Evolutionary conservation across 139 green algal genomes (phyloP).

Genomic region (Microglena sp.): DNA sequence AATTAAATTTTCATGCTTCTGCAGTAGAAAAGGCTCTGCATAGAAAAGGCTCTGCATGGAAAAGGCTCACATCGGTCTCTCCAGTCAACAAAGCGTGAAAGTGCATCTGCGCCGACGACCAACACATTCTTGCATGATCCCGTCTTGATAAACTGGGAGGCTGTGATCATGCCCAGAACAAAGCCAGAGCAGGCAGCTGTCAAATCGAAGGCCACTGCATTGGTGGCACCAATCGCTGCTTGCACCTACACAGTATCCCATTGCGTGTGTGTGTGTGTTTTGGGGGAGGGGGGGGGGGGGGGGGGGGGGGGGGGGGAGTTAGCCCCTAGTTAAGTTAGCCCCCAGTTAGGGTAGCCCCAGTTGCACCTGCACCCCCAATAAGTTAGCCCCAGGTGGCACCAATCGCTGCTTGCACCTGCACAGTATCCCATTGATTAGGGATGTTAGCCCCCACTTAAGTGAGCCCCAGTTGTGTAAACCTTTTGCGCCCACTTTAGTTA

Average conservation of each 20-base stretch:
- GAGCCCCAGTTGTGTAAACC: no score
- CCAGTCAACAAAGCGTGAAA: slow-evolving; percentile 93
- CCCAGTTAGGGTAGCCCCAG: no score
- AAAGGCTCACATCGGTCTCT: slow-evolving; percentile 61
- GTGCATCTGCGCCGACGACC: slow-evolving; percentile 87
- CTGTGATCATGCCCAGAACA: slow-evolving; percentile 87
- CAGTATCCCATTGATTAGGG: not conserved
- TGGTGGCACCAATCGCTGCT: slow-evolving; percentile 68
- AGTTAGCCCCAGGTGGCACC: no score
- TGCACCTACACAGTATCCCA: slow-evolving; percentile 50
- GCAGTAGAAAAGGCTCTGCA: no score
- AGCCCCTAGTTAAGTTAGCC: no score
- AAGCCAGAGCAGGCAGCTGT: slow-evolving; percentile 97
- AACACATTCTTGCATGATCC: slow-evolving; percentile 69
- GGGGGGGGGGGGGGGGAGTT: no score
- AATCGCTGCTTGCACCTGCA: slow-evolving; percentile 68
- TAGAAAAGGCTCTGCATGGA: no score
- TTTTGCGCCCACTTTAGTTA: no score
- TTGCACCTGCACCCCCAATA: not conserved
- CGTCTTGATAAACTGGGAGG: slow-evolving; percentile 67
- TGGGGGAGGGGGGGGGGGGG: no score
- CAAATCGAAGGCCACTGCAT: slow-evolving; percentile 87
- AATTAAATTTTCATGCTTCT: no score
- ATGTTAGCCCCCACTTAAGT: no score
- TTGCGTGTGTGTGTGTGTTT: no score